Base-by-base conservation (phyloP, 805 yeast genomes). In the Yarrowia alimentaria region DNA sequence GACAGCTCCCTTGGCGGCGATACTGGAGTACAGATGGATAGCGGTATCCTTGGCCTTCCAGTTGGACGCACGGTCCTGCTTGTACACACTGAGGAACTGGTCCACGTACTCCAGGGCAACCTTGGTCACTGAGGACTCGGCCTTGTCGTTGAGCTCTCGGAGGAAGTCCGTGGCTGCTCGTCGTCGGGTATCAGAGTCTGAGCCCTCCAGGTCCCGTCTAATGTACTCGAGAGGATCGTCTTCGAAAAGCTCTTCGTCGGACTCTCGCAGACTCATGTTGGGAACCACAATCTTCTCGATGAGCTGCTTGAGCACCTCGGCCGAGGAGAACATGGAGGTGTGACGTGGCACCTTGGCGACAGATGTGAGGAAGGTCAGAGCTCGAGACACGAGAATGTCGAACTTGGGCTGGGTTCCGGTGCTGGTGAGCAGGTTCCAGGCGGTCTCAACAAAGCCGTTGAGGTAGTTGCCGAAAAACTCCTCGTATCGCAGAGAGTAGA, bases 151-250 rank as follows among this genome's bases (percentile, higher is more conserved):
- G 58, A 93, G 74, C 59, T 88, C 95, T 55, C 94, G 78, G 58
- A 93, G 71, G 61, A 93, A 89, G 61, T 88, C 97, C 1, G 95
- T 86, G n/a, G 97, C 81, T 0, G 96, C 81, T 59, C 94, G 80
- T 66, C 97, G 77, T 67, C 99, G 79, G 1, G 96, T 83, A 62
- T 90, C 98, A 11, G 84, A 78, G 64, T 91, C 98, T 0, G 95
- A 82, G 5, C 98, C 98, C 68, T 94, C 99, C 37, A 94, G 72
- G 66, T 93, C 99, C 55, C 95, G 77, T 61, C 98, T 78, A 16
- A 90, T 90, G 63, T 76, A 93, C 60, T 87, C 94, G 51, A 93
- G 83, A 28, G 99, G 99, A 63, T 93, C 99, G 67, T 93, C 99
- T 67, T 93, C 99, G 65, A 93, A 91, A 55, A 83, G 67, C 66